These are phyloP conservation scores for Lachnellula hyalina DNA, from an alignment of 2,329 filamentous ascomycete species.

Conservation along the genomic window DNA sequence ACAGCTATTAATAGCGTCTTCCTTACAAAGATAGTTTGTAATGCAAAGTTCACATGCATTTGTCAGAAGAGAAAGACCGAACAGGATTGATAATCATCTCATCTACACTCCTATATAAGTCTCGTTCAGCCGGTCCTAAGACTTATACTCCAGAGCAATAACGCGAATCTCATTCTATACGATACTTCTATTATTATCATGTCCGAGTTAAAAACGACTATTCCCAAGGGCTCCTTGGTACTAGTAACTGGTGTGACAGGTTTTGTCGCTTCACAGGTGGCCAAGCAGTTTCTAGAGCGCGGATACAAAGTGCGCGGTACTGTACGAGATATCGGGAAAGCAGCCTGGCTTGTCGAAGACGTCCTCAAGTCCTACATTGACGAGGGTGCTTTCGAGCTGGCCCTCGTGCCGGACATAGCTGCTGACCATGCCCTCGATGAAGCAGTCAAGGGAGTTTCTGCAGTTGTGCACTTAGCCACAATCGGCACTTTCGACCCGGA, in stretches of 20 bases:
- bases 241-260: slow-evolving; percentile 44
- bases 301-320: slow-evolving; percentile 44
- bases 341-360: slow-evolving; percentile 33
- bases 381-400: slow-evolving; percentile 31
- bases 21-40: too few relatives aligned
- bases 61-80: too few relatives aligned
- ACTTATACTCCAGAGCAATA: too few relatives aligned
- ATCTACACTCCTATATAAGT: background rate
- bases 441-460: slow-evolving; percentile 28
- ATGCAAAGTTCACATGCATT: too few relatives aligned
- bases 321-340: slow-evolving; percentile 32
- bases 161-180: too few relatives aligned
- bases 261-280: slow-evolving; percentile 40
- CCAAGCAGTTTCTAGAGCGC: slow-evolving; percentile 35
- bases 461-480: slow-evolving; percentile 37
- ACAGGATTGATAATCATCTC: too few relatives aligned
- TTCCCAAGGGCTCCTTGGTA: slow-evolving; percentile 31
- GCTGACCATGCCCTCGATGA: slow-evolving; percentile 23
- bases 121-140: background rate
- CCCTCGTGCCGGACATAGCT: slow-evolving; percentile 33
- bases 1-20: too few relatives aligned
- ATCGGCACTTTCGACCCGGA: slow-evolving; percentile 33
- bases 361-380: slow-evolving; percentile 23
- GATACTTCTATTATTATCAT: background rate
- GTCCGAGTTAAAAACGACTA: slow-evolving; percentile 1